Evolutionary conservation across 306 rosid species (phyloP), one percentile per base, ranked within the genome.

Genomic region (Fragaria nilgerrensis): DNA sequence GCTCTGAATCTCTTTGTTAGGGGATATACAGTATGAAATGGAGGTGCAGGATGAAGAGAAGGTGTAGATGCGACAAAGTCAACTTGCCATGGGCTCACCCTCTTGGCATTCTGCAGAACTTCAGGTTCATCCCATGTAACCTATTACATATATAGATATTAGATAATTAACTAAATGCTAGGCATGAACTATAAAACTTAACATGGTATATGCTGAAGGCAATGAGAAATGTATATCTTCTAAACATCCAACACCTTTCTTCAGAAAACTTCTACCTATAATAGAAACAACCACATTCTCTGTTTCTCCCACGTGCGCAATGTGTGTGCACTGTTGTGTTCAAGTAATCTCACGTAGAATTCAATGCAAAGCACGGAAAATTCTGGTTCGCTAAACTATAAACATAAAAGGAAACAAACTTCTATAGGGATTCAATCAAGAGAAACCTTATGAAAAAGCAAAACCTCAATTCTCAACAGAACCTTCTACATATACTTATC

Each of bases 51-150:
- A 53, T 19, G 6, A 48, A 48, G 19, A 48, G 53, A 48, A 15
- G 16, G 19, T 15, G 16, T 1, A 49, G 84, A 16, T 4, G 53
- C 52, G 15, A 48, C 52, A 13, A 36, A 69, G 79, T 89, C 93
- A 32, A 93, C 93, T 86, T 90, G 85, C 98, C 98, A 90, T 68
- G 96, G 98, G 82, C 82, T 90, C 65, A 89, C 90, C 80, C 80
- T 70, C 86, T 90, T 89, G 44, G 78, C 79, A 82, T 82, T 86
- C 74, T 78, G 89, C 83, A 84, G 76, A 65, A 68, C 84, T 78
- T 88, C 94, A 81, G 90, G 87, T 70, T 90, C 96, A 81, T 93
- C 98, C 98, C 98, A 93, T 20, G 85, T 56, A 70, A 90, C 78
- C 98, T 89, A 49, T 23, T 73, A n/a, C n/a, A 83, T 23, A 70